Evolutionary conservation across 306 rosid species (phyloP), one percentile per base, ranked within the genome.

Genomic region (Vicia villosa): DNA sequence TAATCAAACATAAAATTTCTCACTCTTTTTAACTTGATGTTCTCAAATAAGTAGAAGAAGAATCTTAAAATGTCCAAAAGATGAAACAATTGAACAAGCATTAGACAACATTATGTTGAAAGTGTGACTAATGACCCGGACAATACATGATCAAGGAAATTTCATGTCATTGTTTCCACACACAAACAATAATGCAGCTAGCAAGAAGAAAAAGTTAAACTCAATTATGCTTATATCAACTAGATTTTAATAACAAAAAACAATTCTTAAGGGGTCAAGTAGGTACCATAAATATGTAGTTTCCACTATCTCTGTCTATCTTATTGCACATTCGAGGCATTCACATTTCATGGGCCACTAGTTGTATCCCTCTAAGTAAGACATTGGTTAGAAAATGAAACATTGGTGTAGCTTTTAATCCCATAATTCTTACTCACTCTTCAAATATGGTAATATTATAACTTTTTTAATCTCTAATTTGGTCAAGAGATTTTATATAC

Each of bases 131-230:
- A 58, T 63, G 64, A 71, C 68, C 64, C 45, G 28, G 72, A 68
- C 85, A 72, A 62, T 54, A 63, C 81, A 70, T 67, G 17, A 82
- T 70, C 66, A 54, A 62, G 76, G 76, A 72, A 62, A 75, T 54
- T 71, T 75, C 70, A 74, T 54, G 83, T 71, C 86, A 70, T 41
- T 57, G 70, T 82, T 70, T 60, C 81, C 75, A 61, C 56, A 68
- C 9, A 52, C 71, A 79, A 78, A 75, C 79, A 75, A 79, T 14
- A 69, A 73, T 73, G 72, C 28, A 61, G 34, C 63, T 66, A 66
- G 66, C 63, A 52, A 60, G 62, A 43, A 58, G 63, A 75, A 73
- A 63, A 55, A 61, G 54, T 52, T 20, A 66, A 54, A 20, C 70
- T 17, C 59, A 19, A 83, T 72, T 79, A 76, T 83, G 81, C 86